Conservation (phyloP, 2,329 filamentous ascomycete genomes). For the Aspergillus thermomutatus region DNA sequence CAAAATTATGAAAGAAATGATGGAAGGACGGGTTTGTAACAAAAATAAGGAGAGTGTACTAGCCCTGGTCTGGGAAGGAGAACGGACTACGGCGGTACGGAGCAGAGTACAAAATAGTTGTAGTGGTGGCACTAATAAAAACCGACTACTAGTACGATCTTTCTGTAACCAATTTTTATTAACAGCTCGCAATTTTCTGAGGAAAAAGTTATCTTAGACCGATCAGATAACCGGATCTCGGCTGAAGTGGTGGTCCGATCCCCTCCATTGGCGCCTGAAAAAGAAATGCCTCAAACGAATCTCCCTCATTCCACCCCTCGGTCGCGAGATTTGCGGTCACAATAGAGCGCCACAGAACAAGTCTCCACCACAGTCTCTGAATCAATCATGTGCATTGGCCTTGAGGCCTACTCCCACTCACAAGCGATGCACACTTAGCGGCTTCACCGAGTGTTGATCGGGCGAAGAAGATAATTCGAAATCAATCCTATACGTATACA, state of each 20-base stretch:
- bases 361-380: constrained; percentile 12
- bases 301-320: constrained; percentile 1
- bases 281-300: not conserved
- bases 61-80: not conserved
- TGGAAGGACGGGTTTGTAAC: not conserved
- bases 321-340: not conserved
- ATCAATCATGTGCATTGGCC: constrained; percentile 16
- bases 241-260: constrained; percentile 20
- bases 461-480: constrained; percentile 13
- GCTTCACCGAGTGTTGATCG: constrained; percentile 16
- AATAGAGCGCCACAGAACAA: constrained; percentile 12
- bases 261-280: not conserved
- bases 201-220: constrained; percentile 37
- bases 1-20: not conserved
- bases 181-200: constrained; percentile 11
- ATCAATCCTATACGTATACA: constrained; percentile 5
- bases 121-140: constrained; percentile 1
- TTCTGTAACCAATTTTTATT: constrained; percentile 12
- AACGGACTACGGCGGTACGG: not conserved
- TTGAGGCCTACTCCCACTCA: constrained; percentile 13
- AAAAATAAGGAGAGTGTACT: not conserved
- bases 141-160: not conserved
- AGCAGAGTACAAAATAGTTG: constrained; percentile 4
- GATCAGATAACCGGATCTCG: constrained; percentile 45
- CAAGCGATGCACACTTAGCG: constrained; percentile 18